These are phyloP conservation scores for Paragyromitra xinjiangensis DNA, from an alignment of 495 filamentous ascomycete genomes.

Conservation along the genomic window DNA sequence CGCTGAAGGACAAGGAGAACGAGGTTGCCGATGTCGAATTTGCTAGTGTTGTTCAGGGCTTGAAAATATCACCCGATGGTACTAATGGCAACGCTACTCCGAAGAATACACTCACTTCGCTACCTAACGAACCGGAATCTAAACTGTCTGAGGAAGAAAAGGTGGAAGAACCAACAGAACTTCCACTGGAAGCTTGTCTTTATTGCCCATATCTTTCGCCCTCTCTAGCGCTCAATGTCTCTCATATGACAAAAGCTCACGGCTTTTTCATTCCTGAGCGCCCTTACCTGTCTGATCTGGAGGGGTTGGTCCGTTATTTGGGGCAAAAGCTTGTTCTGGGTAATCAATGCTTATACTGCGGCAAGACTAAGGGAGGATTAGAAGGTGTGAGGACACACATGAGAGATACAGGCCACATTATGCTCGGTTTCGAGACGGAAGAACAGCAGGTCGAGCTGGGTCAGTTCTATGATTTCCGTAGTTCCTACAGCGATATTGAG, in stretches of 20 bases:
- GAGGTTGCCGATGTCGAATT: conserved; percentile 63
- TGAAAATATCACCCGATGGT: conserved; percentile 70
- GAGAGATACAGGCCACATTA: conserved; percentile 95
- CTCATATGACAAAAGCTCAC: conserved; percentile 90
- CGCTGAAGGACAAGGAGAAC: conserved; percentile 65
- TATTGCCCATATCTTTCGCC: conserved; percentile 89
- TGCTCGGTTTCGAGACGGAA: conserved; percentile 89
- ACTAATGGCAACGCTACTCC: conserved; percentile 52
- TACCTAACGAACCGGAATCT: conserved; percentile 14
- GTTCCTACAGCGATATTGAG: conserved; percentile 84
- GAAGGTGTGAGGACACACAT: conserved; percentile 90
- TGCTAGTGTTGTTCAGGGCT: conserved; percentile 76
- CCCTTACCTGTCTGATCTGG: conserved; percentile 78
- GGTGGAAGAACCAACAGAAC: conserved; percentile 55
- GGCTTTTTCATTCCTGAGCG: conserved; percentile 96
- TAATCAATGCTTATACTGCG: conserved; percentile 85
- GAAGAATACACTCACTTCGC: conserved; percentile 42
- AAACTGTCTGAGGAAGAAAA: conserved; percentile 53
- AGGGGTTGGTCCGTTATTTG: conserved; percentile 80
- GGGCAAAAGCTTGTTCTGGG: conserved; percentile 76
- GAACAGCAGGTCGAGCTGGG: conserved; percentile 93
- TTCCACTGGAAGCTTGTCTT: conserved; percentile 74
- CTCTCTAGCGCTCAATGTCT: conserved; percentile 73
- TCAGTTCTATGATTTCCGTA: conserved; percentile 97
- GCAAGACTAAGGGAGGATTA: conserved; percentile 75